Base-by-base conservation (phyloP, 306 rosid species). In the Rosa multiflora region DNA sequence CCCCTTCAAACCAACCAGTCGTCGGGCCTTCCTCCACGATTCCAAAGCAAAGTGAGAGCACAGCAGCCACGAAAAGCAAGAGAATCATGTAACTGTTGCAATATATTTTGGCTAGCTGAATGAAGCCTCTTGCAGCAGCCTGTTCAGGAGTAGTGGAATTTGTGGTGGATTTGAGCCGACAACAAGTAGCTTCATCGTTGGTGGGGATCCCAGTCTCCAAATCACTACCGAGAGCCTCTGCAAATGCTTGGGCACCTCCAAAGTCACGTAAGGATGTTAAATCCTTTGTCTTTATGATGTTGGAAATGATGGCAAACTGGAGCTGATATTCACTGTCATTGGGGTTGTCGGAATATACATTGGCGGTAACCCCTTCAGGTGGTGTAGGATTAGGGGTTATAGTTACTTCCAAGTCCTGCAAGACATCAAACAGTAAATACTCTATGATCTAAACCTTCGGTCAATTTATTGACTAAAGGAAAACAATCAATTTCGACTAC, bases 1-100 rank as follows among this genome's bases (percentile, higher is more conserved):
- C 17, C 70, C 78, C 78, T 42, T 75, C 78, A 10, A 21, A 29
- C 70, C 70, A 59, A 43, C 70, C 71, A 44, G 69, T 74, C 10
- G 23, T 43, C 26, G 0, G 5, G 26, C 70, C 71, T 15, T 59
- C 70, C 78, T 17, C 42, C 68, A 12, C 15, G 59, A 75, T 46
- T 2, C 71, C 78, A 17, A 75, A 61, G 58, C 58, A 12, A 40
- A 75, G 42, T 75, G 78, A 75, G 56, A 75, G 44, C 44, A 2
- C 78, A 0, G 78, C 71, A 0, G 70, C 15, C 26, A 4, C 12
- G 9, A n/a, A 44, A 12, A 75, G 78, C 26, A 75, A 53, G 46
- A 59, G 4, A 75, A 75, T 26, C 20, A 18, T 44, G 58, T 2
- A 43, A 44, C 21, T 61, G 47, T 61, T 44, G 70, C 58, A 75